phyloP scores from a whole-genome alignment of 306 rosid species.

The Spatholobus suberectus region DNA sequence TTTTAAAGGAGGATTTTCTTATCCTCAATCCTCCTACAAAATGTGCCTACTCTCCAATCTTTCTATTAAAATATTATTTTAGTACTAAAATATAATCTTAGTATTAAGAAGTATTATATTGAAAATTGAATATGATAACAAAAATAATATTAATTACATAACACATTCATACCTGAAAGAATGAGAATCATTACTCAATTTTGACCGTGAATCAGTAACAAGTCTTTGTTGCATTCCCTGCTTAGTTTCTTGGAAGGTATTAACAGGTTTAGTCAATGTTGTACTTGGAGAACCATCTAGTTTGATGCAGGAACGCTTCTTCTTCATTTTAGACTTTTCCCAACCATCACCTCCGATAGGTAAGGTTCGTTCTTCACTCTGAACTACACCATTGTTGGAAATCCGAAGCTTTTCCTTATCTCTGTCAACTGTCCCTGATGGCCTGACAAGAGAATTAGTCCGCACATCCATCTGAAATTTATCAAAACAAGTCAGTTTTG shows the following conservation, averaged over 20 bases:
- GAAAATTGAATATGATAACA: slow-evolving; percentile 9
- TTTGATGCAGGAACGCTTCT: slow-evolving; percentile 93
- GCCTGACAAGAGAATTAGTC: slow-evolving; percentile 76
- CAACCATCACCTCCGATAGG: slow-evolving; percentile 90
- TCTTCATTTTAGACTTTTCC: slow-evolving; percentile 97
- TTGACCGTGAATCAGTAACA: slow-evolving; percentile 78
- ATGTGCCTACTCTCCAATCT: not conserved
- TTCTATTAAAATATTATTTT: slow-evolving; percentile 13
- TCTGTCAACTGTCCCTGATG: slow-evolving; percentile 80
- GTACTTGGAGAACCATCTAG: slow-evolving; percentile 82
- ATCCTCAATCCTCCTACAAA: not conserved
- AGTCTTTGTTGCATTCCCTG: slow-evolving; percentile 89
- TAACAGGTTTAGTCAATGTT: slow-evolving; percentile 66
- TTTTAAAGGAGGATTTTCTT: not conserved
- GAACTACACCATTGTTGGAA: slow-evolving; percentile 70
- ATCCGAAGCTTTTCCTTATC: slow-evolving; percentile 84
- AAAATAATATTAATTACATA: not conserved
- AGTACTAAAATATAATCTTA: not conserved
- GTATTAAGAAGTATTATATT: not conserved
- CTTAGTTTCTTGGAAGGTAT: slow-evolving; percentile 81
- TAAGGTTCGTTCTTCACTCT: slow-evolving; percentile 82
- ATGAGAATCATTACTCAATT: slow-evolving; percentile 80
- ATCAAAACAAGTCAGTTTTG: slow-evolving; percentile 47
- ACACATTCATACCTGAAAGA: slow-evolving; percentile 77
- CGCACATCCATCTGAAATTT: slow-evolving; percentile 81